These are phyloP conservation scores for Pseudocercospora macadamiae DNA, from an alignment of 2,329 filamentous ascomycete genomes.

Conservation along the genomic window DNA sequence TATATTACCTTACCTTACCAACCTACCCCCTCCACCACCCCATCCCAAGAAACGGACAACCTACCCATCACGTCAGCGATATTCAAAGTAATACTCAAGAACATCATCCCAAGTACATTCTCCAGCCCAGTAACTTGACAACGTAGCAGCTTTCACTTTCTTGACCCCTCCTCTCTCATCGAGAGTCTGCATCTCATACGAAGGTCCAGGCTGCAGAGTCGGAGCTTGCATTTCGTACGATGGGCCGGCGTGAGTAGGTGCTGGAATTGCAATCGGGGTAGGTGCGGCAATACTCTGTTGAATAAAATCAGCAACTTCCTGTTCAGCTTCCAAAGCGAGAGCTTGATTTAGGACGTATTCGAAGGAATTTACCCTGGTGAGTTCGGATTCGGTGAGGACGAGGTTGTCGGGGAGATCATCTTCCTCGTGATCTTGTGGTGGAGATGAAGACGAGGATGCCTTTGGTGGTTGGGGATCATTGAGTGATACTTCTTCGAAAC, in stretches of 20 bases:
- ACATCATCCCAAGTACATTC: background rate
- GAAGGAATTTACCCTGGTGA: constrained; percentile 16
- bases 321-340: constrained; percentile 8
- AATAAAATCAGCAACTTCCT: constrained; percentile 9
- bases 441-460: background rate
- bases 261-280: background rate
- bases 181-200: background rate
- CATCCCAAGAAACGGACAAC: background rate
- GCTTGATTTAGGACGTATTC: constrained; percentile 16
- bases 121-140: background rate
- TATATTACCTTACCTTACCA: too few species aligned
- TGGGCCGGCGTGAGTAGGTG: background rate
- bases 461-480: background rate
- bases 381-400: background rate
- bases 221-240: background rate
- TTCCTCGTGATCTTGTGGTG: constrained; percentile 5
- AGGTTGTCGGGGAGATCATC: constrained; percentile 13
- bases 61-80: background rate
- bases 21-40: background rate
- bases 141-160: background rate
- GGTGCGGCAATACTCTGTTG: background rate
- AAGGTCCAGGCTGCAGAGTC: background rate
- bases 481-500: constrained; percentile 18
- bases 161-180: background rate
- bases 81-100: background rate